Evolutionary conservation across 2,329 filamentous ascomycete genomes (phyloP).

Genomic region (Colletotrichum cordylinicola): DNA sequence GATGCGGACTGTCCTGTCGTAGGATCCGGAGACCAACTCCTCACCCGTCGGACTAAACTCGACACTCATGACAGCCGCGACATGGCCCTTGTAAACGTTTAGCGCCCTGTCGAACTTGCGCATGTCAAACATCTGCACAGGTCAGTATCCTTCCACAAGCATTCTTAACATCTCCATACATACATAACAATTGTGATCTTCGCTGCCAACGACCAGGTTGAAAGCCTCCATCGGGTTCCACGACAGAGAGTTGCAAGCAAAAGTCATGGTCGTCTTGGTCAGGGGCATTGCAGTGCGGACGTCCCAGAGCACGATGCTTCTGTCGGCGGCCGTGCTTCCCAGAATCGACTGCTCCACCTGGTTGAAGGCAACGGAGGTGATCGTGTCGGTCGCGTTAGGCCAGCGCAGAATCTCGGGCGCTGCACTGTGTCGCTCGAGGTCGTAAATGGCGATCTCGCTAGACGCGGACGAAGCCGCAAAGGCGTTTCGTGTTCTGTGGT

Average conservation of each 20-base stretch:
- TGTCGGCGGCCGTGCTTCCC: constrained; percentile 83
- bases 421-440: constrained; percentile 80
- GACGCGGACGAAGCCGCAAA: constrained; percentile 84
- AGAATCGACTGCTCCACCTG: constrained; percentile 92
- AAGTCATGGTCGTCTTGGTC: constrained; percentile 79
- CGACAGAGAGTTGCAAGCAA: constrained; percentile 82
- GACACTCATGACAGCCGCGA: constrained; percentile 92
- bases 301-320: constrained; percentile 90
- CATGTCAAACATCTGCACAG: constrained; percentile 78
- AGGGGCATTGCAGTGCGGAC: constrained; percentile 85
- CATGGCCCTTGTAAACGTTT: constrained; percentile 90
- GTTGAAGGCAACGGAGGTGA: constrained; percentile 89
- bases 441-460: constrained; percentile 84
- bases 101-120: constrained; percentile 85
- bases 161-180: background rate
- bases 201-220: constrained; percentile 91
- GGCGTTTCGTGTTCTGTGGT: constrained; percentile 78
- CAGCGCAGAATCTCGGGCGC: constrained; percentile 84
- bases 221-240: constrained; percentile 99
- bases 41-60: constrained; percentile 95
- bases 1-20: constrained; percentile 83
- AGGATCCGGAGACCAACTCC: constrained; percentile 88
- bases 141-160: background rate
- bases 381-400: constrained; percentile 90
- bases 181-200: constrained; percentile 82